Conservation (phyloP, 2,329 filamentous ascomycete genomes). For the Neospermospora avenae region DNA sequence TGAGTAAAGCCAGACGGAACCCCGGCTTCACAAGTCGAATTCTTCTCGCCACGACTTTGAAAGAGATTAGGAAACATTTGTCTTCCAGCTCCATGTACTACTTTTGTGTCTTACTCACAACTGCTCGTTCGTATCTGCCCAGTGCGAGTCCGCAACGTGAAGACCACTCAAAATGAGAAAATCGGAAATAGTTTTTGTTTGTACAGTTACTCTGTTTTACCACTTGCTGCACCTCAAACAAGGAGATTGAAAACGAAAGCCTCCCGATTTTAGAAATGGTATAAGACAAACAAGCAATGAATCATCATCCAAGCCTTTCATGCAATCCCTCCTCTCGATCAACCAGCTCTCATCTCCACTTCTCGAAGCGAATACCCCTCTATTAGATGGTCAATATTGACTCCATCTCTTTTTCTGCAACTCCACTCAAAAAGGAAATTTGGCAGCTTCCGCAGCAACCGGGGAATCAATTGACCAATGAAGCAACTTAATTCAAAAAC, state of each 20-base stretch:
- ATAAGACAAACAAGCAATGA: constrained; percentile 5
- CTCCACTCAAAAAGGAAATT: neutral
- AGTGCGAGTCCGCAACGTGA: no score
- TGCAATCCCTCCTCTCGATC: neutral
- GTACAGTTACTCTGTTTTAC: neutral
- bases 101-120: no score
- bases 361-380: neutral
- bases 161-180: no score
- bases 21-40: neutral
- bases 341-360: neutral
- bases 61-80: no score
- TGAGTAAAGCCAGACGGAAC: neutral
- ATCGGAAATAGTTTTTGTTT: constrained; percentile 1
- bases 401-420: neutral
- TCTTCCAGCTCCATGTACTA: constrained; percentile 3
- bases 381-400: neutral
- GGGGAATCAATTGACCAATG: constrained; percentile 16
- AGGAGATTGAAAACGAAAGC: neutral
- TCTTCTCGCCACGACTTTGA: neutral
- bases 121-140: neutral
- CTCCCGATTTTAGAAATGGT: neutral
- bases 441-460: constrained; percentile 5
- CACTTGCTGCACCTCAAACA: neutral
- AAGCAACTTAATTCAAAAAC: neutral
- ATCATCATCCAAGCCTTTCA: constrained; percentile 1